Evolutionary conservation across 2,329 filamentous ascomycete genomes (phyloP), one percentile per base, ranked within the genome.

Genomic region (Colletotrichum gigasporum): DNA sequence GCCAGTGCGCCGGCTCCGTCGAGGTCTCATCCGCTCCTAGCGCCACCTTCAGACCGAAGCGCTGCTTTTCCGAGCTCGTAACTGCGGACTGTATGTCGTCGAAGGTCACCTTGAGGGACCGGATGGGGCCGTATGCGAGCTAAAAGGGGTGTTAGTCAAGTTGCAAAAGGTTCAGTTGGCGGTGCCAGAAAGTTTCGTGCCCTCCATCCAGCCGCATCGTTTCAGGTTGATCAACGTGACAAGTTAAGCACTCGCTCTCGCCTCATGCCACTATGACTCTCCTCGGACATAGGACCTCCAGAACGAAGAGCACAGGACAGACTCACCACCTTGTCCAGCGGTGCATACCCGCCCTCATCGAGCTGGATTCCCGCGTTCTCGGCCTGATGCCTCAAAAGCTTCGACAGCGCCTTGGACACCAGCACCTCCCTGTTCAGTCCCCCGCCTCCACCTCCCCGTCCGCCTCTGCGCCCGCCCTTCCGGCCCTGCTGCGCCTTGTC

Each of bases 51-150:
- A 98, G 83, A 2, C 89, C 87, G 81, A 96, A 99, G 37, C 96
- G 91, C 77, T 97, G 91, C 80, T 99, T 99, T 72, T 95, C 92
- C 73, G 93, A 96, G 50, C 86, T 85, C 12, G 82, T 77, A 11
- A 97, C 94, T 14, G 90, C 85, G 9, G 83, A 75, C 56, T 86
- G 82, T 67, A 99, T 83, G 69, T 97, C 95, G 2, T 83, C 79
- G 61, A 97, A 86, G 0, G 90, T 91, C n/a, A 91, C 86, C 66
- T 91, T 84, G 9, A 97, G 83, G 4, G 86, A 87, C 67, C 86
- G 87, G 57, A 97, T 70, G 8, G 85, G 84, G 0, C 79, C 80
- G 81, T 83, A 88, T 65, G 79, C 75, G 42, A 89, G 78, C 84
- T 87, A n/a, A n/a, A n/a, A n/a, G n/a, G 60, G 24, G 2, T 10